These are phyloP conservation scores for Cutaneotrichosporon sp. DNA, from an alignment of 1,284 basidiomycete species.

Conservation along the genomic window DNA sequence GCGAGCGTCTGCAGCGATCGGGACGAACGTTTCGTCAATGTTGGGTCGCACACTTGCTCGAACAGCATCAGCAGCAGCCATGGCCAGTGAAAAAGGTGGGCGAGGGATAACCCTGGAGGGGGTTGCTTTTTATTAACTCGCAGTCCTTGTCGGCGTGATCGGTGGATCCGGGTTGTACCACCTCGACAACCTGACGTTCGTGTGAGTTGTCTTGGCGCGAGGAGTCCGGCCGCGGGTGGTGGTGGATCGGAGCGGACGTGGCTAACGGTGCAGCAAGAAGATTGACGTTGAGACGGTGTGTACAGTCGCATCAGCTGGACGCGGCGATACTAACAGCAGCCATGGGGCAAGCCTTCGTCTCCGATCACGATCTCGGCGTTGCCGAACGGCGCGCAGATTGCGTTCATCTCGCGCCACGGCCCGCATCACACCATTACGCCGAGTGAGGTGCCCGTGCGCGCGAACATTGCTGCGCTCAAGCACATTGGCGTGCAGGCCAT, in stretches of 20 bases:
- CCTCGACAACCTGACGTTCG: constrained; percentile 75
- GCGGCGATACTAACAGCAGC: constrained; percentile 51
- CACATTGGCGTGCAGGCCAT: constrained; percentile 81
- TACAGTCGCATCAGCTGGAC: background rate
- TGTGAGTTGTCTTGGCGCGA: constrained; percentile 54
- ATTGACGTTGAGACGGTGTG: constrained; percentile 50
- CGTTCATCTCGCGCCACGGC: constrained; percentile 91
- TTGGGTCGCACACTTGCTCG: background rate
- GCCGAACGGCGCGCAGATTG: constrained; percentile 69
- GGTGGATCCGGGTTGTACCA: constrained; percentile 83
- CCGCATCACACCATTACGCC: constrained; percentile 66
- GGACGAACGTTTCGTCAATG: background rate
- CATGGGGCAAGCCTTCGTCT: constrained; percentile 89
- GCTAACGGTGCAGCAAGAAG: constrained; percentile 53
- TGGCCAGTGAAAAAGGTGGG: constrained; percentile 12
- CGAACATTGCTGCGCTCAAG: constrained; percentile 95
- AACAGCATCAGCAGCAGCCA: background rate
- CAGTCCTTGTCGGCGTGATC: constrained; percentile 75
- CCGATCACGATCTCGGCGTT: constrained; percentile 83
- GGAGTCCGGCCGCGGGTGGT: background rate
- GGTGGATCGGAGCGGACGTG: no score
- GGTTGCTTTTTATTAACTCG: background rate
- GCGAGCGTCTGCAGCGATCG: background rate
- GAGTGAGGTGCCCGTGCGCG: constrained; percentile 71
- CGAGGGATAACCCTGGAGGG: background rate